Conservation (phyloP, 2,329 filamentous ascomycete species). For the Ceratocystis ficicola region DNA sequence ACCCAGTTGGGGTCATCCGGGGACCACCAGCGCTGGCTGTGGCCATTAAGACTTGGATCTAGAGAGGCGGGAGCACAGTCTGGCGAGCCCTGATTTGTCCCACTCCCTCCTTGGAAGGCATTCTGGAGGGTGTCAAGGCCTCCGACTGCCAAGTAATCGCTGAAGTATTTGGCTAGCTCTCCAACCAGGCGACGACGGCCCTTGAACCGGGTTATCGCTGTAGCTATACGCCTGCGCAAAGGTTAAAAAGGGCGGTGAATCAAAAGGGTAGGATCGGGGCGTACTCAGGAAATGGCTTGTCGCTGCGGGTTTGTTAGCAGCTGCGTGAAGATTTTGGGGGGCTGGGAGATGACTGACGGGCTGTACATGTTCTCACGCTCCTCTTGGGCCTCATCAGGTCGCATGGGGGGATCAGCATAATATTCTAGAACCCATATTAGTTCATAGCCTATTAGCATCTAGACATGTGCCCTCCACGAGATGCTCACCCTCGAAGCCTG, state of each 20-base stretch:
- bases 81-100: constrained; percentile 36
- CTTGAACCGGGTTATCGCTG: constrained; percentile 8
- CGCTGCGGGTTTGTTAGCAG: constrained; percentile 28
- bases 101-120: constrained; percentile 50
- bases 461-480: neutral
- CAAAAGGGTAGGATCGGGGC: neutral
- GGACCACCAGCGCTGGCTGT: constrained; percentile 38
- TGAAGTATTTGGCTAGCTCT: constrained; percentile 53
- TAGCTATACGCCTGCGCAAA: constrained; percentile 12
- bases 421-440: constrained; percentile 39
- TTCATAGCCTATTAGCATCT: neutral
- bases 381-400: constrained; percentile 51
- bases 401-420: constrained; percentile 68
- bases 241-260: neutral
- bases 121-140: constrained; percentile 53
- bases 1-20: constrained; percentile 46
- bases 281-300: constrained; percentile 46
- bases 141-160: constrained; percentile 70
- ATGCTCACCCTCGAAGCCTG: constrained; percentile 56
- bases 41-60: constrained; percentile 40
- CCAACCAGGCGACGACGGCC: constrained; percentile 59
- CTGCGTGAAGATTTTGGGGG: constrained; percentile 23
- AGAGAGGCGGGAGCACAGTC: constrained; percentile 27
- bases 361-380: constrained; percentile 57
- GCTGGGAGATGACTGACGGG: constrained; percentile 34